Evolutionary conservation across 2,329 filamentous ascomycete species (phyloP), one percentile per base, ranked within the genome.

Genomic region (Penicillium sp.): DNA sequence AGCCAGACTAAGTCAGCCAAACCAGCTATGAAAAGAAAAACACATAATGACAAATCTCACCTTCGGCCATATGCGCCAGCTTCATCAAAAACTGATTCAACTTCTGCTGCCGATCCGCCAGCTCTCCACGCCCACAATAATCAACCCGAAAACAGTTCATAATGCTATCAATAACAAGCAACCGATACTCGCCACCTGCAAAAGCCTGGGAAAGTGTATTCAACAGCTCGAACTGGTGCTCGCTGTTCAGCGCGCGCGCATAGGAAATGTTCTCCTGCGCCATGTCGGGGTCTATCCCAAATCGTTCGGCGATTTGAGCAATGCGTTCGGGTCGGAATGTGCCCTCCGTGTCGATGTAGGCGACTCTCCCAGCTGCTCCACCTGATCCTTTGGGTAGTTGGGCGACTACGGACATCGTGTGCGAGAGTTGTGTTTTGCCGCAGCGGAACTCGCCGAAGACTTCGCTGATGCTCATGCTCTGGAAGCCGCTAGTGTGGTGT

Each of bases 61-160:
- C 80, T 73, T 88, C 85, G 36, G 86, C 84, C 75, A 87, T 84
- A 67, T 86, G 83, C 14, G 82, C 81, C 43, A 88, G 73, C 68
- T 83, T 84, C 58, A 82, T 82, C 37, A 88, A 73, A 67, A 88
- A 88, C 59, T 85, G 80, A 56, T 84, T 85, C 31, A 89, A 77
- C 65, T 86, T 87, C 72, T 87, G 84, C 71, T 89, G 86, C 28
- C 86, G 81, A 61, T 88, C 86, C 19, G 83, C 84, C 54, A 88
- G 77, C 68, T 89, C 86, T 17, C 85, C 86, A 52, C 86, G 83
- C 8, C 86, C 86, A 62, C 78, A 80, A 63, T 83, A 89, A 71
- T 88, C 86, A 42, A 86, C 84, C 33, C 86, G 82, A 65, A 87
- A 89, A 53, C 85, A 82, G 44, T 86, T 84, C 82, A 88, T 87